Percentiles rank a stretch among this genome's conserved stretches.
phyloP scores from a whole-genome alignment of 225 moss, liverwort and hornwort genomes.

The Sphagnum tenellum region DNA sequence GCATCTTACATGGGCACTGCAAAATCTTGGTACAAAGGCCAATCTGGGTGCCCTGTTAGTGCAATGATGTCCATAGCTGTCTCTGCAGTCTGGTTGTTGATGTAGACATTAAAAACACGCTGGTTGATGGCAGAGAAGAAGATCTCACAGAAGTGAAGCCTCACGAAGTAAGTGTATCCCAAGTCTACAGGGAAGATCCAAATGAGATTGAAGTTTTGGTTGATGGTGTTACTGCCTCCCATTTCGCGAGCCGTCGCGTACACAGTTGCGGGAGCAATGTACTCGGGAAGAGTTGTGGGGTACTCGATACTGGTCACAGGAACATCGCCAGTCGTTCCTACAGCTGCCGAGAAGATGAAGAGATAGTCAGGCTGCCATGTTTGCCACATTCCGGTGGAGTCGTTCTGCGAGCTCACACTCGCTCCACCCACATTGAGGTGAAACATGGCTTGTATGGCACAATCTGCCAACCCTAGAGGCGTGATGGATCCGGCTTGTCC shows the following conservation, averaged over 20 bases:
- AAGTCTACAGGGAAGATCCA: constrained; percentile 57
- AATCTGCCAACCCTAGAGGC: constrained; percentile 3
- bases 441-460: constrained; percentile 55
- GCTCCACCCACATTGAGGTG: constrained; percentile 70
- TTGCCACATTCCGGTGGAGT: constrained; percentile 33
- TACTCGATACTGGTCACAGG: constrained; percentile 16
- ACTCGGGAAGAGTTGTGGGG: constrained; percentile 11
- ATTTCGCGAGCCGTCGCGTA: constrained; percentile 59
- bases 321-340: constrained; percentile 2
- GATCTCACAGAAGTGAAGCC: constrained; percentile 63
- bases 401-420: constrained; percentile 23
- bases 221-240: constrained; percentile 17
- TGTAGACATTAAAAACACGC: constrained; percentile 64
- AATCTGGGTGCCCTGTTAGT: constrained; percentile 5
- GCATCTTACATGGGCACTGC: constrained; percentile 47
- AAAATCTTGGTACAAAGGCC: constrained; percentile 43
- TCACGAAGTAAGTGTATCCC: constrained; percentile 55
- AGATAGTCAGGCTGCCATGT: constrained; percentile 32
- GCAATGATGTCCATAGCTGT: constrained; percentile 18
- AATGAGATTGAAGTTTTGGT: constrained; percentile 42
- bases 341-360: constrained; percentile 26
- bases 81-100: constrained; percentile 54
- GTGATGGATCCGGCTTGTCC: not conserved
- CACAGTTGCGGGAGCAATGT: constrained; percentile 44
- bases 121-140: constrained; percentile 7